phyloP scores from a whole-genome alignment of 306 rosid genomes.

The Abrus pulchellus region DNA sequence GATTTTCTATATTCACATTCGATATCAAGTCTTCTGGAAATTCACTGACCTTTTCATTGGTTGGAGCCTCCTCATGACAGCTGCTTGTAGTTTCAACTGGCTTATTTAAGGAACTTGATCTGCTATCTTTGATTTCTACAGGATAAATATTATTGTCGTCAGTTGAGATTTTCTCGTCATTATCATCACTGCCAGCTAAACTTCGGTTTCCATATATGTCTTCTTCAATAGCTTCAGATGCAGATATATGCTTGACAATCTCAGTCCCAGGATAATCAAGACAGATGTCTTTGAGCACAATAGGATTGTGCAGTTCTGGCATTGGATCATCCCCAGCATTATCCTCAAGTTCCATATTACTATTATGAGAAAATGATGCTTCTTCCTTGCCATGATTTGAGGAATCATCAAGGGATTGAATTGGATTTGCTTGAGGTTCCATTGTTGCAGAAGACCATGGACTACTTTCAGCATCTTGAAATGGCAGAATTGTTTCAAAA shows the following conservation, averaged over 20 bases:
- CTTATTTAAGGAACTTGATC: conserved; percentile 40
- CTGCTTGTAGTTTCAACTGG: conserved; percentile 47
- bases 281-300: conserved; percentile 42
- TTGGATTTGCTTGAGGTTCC: conserved; percentile 48
- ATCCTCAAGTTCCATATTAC: conserved; percentile 41
- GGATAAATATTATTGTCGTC: conserved; percentile 24
- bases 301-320: conserved; percentile 45
- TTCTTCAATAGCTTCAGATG: conserved; percentile 45
- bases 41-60: conserved; percentile 47
- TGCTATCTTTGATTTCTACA: conserved; percentile 49
- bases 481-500: conserved; percentile 79
- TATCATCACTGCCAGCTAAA: conserved; percentile 36
- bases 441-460: conserved; percentile 41
- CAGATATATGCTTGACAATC: conserved; percentile 5
- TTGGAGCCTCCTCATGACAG: conserved; percentile 52
- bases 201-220: conserved; percentile 44
- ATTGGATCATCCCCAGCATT: conserved; percentile 31
- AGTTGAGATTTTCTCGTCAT: conserved; percentile 41
- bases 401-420: conserved; percentile 47
- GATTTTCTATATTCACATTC: conserved; percentile 45
- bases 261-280: conserved; percentile 28
- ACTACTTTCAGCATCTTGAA: conserved; percentile 55
- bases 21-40: conserved; percentile 41
- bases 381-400: conserved; percentile 46
- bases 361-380: conserved; percentile 37